Percentiles rank a stretch among this genome's conserved stretches.
phyloP scores from a whole-genome alignment of 805 yeast species.

The Saccharomycopsis guyanensis region DNA sequence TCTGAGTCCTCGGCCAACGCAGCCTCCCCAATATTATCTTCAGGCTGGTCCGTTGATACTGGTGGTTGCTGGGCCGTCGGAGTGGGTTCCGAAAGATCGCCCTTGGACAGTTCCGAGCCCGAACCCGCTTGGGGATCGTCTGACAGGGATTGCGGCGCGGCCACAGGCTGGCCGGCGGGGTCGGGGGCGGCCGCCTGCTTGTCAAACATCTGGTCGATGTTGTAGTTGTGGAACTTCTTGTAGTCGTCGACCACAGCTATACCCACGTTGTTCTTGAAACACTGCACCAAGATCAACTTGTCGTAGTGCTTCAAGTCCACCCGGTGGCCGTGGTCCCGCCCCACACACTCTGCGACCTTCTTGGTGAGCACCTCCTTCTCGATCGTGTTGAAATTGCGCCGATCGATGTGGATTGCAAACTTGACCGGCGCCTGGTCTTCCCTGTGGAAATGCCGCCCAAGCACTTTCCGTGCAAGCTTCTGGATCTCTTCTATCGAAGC shows the following conservation, averaged over 20 bases:
- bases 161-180: not conserved
- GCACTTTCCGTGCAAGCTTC: conserved; percentile 50
- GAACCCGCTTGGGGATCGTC: too few relatives aligned
- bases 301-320: conserved; percentile 80
- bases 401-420: conserved; percentile 76
- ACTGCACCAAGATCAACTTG: conserved; percentile 72
- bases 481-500: conserved; percentile 63
- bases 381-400: conserved; percentile 70
- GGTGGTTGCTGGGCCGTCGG: not conserved
- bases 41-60: not conserved
- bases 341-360: conserved; percentile 64
- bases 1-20: too few relatives aligned
- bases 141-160: not conserved
- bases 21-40: too few relatives aligned
- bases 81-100: not conserved
- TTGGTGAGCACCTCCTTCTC: conserved; percentile 68
- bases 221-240: conserved; percentile 56
- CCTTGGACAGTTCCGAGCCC: too few relatives aligned
- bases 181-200: conserved; percentile 15
- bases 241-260: conserved; percentile 72
- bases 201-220: conserved; percentile 73
- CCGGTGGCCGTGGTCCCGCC: conserved; percentile 58
- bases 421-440: conserved; percentile 31
- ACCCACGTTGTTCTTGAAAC: conserved; percentile 85
- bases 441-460: conserved; percentile 61